A percentile compares a stretch with the other conserved stretches of the same genome.
Evolutionary conservation across 2,329 filamentous ascomycete species (phyloP).

Genomic region (Parascedosporium putredinis): DNA sequence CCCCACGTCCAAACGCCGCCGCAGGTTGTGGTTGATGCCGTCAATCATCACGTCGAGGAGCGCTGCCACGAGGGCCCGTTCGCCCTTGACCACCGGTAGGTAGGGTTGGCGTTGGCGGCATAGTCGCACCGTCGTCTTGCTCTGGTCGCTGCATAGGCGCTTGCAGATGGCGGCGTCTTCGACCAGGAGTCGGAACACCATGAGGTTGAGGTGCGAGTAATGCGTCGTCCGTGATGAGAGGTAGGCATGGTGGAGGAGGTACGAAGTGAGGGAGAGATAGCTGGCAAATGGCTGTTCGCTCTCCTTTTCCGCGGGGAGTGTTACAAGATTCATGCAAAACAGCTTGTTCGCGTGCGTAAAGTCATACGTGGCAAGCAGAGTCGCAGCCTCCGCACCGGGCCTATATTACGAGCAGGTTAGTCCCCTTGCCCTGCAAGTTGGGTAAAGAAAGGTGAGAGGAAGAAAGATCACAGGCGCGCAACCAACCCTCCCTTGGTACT

Average conservation of each 20-base stretch:
- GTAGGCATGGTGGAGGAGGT: conserved; percentile 87
- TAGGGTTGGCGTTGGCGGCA: conserved; percentile 85
- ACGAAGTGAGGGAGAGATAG: conserved; percentile 83
- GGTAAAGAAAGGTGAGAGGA: not conserved
- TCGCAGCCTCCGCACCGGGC: conserved; percentile 66
- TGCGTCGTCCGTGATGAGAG: conserved; percentile 66
- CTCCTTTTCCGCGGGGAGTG: conserved; percentile 49
- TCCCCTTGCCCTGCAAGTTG: not conserved
- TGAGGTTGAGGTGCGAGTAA: conserved; percentile 77
- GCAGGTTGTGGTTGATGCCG: conserved; percentile 86
- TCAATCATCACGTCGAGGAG: conserved; percentile 84
- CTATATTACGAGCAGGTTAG: conserved; percentile 31
- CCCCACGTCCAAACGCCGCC: conserved; percentile 71
- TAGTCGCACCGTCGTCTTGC: conserved; percentile 63
- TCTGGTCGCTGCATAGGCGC: conserved; percentile 70
- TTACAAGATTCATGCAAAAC: conserved; percentile 78
- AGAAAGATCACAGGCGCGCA: too few species aligned
- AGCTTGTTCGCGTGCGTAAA: conserved; percentile 92
- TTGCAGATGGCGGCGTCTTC: conserved; percentile 80
- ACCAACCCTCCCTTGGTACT: too few species aligned
- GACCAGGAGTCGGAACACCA: conserved; percentile 75
- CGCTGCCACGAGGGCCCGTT: conserved; percentile 63
- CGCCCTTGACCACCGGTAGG: conserved; percentile 61
- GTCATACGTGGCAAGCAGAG: conserved; percentile 81
- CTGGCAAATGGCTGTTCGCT: conserved; percentile 66